Evolutionary conservation across 768 basidiomycete species (phyloP).

Genomic region (Tubosaeta sp.): DNA sequence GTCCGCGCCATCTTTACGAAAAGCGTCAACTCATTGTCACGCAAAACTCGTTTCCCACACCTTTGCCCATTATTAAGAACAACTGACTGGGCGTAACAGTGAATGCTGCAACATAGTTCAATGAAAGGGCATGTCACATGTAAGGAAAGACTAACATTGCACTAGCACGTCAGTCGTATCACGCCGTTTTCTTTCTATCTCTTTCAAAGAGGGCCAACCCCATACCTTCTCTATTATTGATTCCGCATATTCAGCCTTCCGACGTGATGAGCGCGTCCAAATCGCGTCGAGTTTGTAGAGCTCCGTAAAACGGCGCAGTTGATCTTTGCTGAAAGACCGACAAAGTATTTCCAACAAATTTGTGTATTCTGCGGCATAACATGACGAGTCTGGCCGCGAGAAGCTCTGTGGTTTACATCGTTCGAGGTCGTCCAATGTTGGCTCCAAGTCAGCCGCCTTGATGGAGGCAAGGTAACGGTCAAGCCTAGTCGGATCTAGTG

Average conservation of each 20-base stretch:
- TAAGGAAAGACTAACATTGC: slow-evolving; percentile 38
- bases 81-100: slow-evolving; percentile 54
- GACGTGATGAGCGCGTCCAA: slow-evolving; percentile 32
- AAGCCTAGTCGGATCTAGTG: slow-evolving; percentile 43
- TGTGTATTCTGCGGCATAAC: slow-evolving; percentile 53
- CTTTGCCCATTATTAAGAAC: slow-evolving; percentile 70
- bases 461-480: slow-evolving; percentile 57
- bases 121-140: neutral
- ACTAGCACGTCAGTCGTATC: slow-evolving; percentile 46
- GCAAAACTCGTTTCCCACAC: slow-evolving; percentile 30
- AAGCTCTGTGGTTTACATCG: slow-evolving; percentile 43
- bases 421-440: slow-evolving; percentile 62
- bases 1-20: slow-evolving; percentile 55
- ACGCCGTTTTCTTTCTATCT: slow-evolving; percentile 45
- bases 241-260: slow-evolving; percentile 40
- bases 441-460: slow-evolving; percentile 38
- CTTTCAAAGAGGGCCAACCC: slow-evolving; percentile 61
- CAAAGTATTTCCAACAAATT: slow-evolving; percentile 49
- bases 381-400: slow-evolving; percentile 36
- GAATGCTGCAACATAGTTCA: slow-evolving; percentile 41
- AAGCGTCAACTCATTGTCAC: slow-evolving; percentile 9
- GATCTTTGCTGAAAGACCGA: slow-evolving; percentile 59
- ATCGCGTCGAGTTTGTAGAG: slow-evolving; percentile 41
- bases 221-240: slow-evolving; percentile 62
- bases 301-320: slow-evolving; percentile 52